Evolutionary conservation across 2,329 filamentous ascomycete genomes (phyloP), one percentile per base, ranked within the genome.

Genomic region (Colletotrichum tropicicola): DNA sequence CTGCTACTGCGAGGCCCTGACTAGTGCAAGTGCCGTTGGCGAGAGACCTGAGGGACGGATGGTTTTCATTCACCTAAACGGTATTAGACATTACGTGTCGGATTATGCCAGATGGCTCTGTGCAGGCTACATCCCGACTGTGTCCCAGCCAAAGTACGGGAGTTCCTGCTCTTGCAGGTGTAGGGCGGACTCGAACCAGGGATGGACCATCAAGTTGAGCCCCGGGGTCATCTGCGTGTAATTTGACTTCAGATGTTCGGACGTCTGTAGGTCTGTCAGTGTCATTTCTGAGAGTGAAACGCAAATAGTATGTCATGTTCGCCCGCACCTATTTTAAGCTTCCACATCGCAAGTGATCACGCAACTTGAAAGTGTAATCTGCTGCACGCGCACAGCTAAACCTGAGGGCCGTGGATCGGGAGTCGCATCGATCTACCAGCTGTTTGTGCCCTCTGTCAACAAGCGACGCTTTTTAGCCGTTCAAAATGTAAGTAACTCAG

Each of bases 81-180:
- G 27, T 13, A 49, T 35, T 28, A 37, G 17, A 23, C 37, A 27
- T 54, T 60, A 35, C 60, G 48, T 60, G 60, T 64, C 60, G 60
- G 60, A 64, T 64, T 59, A 54, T 49, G 48, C 55, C 55, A 39
- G 25, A 32, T 19, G 23, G 4, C 7, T 15, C 21, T 1, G 5
- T 60, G 19, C 48, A 64, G 35, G 41, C 55, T 25, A 23, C 32
- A 54, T 30, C 60, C 54, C 13, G 19, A 25, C 6, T 47, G 4
- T 15, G 1, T 23, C 6, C n/a, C n/a, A n/a, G n/a, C n/a, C n/a
- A n/a, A n/a, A n/a, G n/a, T n/a, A n/a, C n/a, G n/a, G n/a, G 32
- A 35, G 10, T 44, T 52, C 10, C 19, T 55, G 19, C 39, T 23
- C 44, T 47, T 39, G n/a, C 47, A 7, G 6, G 21, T 28, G 4